phyloP scores from a whole-genome alignment of 2,329 filamentous ascomycete species.

The Aspergillus puulaauensis region DNA sequence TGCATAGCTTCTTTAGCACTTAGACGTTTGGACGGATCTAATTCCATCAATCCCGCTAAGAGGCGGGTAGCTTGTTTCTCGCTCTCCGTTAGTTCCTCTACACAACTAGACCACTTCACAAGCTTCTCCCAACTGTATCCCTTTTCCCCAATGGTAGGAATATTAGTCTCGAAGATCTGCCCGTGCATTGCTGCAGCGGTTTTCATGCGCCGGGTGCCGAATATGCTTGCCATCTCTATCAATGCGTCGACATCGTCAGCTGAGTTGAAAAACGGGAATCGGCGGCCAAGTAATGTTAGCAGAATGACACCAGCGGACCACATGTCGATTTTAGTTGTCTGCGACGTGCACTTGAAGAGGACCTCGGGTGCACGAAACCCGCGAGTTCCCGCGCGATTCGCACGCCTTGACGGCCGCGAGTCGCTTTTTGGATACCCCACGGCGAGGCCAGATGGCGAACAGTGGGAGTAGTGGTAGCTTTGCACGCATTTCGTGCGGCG shows the following conservation, averaged over 20 bases:
- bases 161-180: constrained; percentile 86
- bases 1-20: constrained; percentile 44
- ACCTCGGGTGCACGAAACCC: constrained; percentile 97
- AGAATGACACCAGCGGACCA: constrained; percentile 98
- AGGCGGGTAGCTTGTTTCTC: constrained; percentile 48
- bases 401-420: constrained; percentile 79
- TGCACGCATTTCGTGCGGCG: constrained; percentile 59
- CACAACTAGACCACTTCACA: constrained; percentile 88
- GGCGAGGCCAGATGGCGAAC: constrained; percentile 45
- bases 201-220: constrained; percentile 82
- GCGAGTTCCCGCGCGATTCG: constrained; percentile 90
- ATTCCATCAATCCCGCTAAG: constrained; percentile 43
- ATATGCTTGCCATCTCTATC: constrained; percentile 96
- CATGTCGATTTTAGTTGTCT: constrained; percentile 91
- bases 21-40: constrained; percentile 44
- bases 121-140: constrained; percentile 92
- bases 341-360: constrained; percentile 92
- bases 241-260: constrained; percentile 97
- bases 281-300: constrained; percentile 84
- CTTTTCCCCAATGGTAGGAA: constrained; percentile 81
- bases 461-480: constrained; percentile 59
- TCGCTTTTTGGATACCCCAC: constrained; percentile 85
- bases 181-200: constrained; percentile 80
- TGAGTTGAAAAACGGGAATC: constrained; percentile 98
- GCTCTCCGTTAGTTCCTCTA: constrained; percentile 57